Percentiles rank a stretch among this genome's conserved stretches.
Conservation (phyloP, 2,329 filamentous ascomycete genomes). For the Seiridium cupressi region DNA sequence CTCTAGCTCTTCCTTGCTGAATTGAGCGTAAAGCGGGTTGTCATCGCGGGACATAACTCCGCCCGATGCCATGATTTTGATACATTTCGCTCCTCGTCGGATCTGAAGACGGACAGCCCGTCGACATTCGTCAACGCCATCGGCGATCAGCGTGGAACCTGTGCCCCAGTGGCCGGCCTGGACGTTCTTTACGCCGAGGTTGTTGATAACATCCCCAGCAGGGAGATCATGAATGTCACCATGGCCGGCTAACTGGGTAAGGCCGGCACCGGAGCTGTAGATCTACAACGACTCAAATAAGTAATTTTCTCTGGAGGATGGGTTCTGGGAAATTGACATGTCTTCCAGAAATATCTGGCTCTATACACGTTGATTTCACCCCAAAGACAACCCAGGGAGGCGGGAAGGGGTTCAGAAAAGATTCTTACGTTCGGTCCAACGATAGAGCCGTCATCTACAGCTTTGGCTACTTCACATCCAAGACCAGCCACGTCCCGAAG, state of each 20-base stretch:
- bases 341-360: no score
- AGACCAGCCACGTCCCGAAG: slow-evolving; percentile 31
- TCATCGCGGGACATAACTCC: slow-evolving; percentile 38
- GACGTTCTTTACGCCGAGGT: slow-evolving; percentile 29
- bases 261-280: slow-evolving; percentile 28
- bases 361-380: no score
- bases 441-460: slow-evolving; percentile 29
- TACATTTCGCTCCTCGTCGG: slow-evolving; percentile 35
- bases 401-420: no score
- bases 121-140: slow-evolving; percentile 39
- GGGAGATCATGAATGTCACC: slow-evolving; percentile 34
- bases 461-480: slow-evolving; percentile 29
- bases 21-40: slow-evolving; percentile 35
- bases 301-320: no score
- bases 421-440: slow-evolving; percentile 24
- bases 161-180: slow-evolving; percentile 28
- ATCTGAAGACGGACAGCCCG: slow-evolving; percentile 37
- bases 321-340: no score
- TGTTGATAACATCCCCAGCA: slow-evolving; percentile 31
- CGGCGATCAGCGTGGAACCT: slow-evolving; percentile 26
- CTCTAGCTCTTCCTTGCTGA: slow-evolving; percentile 35
- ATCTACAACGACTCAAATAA: slow-evolving; percentile 8
- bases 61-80: slow-evolving; percentile 39
- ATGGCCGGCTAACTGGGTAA: slow-evolving; percentile 33
- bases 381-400: no score